Evolutionary conservation across 148 eudicot genomes (phyloP).

Genomic region (Persicaria maculosa): DNA sequence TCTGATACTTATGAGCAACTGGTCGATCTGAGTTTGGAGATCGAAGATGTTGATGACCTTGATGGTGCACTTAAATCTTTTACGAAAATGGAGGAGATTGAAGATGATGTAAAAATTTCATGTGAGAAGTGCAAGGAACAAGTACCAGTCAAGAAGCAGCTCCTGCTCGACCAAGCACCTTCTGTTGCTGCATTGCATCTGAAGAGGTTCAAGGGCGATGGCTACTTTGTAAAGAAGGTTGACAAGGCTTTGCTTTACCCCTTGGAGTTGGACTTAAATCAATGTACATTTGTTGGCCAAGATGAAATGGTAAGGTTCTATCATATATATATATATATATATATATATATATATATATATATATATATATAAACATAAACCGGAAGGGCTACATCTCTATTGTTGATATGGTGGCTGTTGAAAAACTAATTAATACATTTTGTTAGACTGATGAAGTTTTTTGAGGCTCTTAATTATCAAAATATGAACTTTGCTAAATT

Average conservation of each 20-base stretch:
- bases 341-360: not conserved
- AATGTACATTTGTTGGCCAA: constrained; percentile 34
- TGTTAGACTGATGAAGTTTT: not conserved
- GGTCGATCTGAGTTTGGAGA: constrained; percentile 81
- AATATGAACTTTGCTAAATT: not conserved
- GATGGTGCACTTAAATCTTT: constrained; percentile 65
- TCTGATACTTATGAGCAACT: constrained; percentile 75
- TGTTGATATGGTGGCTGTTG: not conserved
- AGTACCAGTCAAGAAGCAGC: constrained; percentile 83
- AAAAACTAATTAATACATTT: not conserved
- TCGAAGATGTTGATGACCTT: constrained; percentile 54
- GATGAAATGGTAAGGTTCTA: constrained; percentile 35
- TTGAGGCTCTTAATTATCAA: not conserved
- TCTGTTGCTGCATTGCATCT: constrained; percentile 65
- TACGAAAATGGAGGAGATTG: constrained; percentile 82
- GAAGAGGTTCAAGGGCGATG: constrained; percentile 89
- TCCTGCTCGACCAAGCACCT: constrained; percentile 67
- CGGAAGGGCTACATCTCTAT: not conserved
- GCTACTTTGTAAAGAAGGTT: constrained; percentile 57
- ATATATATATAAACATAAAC: not conserved
- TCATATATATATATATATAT: not conserved
- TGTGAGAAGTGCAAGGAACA: constrained; percentile 76
- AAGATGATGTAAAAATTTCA: constrained; percentile 50
- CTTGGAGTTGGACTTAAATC: constrained; percentile 58
- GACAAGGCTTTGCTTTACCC: constrained; percentile 68